These are phyloP conservation scores for Suhomyces atakaporum DNA, from an alignment of 1,139 yeast genomes.

Conservation along the genomic window DNA sequence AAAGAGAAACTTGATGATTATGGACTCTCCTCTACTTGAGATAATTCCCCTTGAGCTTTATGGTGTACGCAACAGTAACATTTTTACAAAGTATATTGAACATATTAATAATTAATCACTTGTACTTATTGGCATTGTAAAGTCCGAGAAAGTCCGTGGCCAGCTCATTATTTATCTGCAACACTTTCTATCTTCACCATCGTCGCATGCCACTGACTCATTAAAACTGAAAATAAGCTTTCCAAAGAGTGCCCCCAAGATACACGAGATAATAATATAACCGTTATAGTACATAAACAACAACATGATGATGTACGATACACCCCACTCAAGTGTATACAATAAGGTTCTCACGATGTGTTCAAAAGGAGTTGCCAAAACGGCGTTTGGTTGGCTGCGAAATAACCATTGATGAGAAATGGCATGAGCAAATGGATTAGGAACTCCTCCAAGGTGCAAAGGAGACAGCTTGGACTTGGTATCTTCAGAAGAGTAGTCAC, in stretches of 20 bases:
- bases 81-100: too few relatives aligned
- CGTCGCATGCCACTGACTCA: conserved; percentile 37
- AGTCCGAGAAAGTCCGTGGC: too few relatives aligned
- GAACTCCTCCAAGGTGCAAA: not conserved
- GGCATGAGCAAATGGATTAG: conserved; percentile 23
- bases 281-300: conserved; percentile 76
- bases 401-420: conserved; percentile 46
- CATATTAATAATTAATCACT: too few relatives aligned
- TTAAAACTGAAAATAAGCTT: conserved; percentile 49
- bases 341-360: conserved; percentile 52
- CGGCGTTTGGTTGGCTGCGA: conserved; percentile 16
- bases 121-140: too few relatives aligned
- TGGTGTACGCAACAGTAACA: too few relatives aligned
- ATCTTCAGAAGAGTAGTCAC: conserved; percentile 7
- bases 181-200: conserved; percentile 27
- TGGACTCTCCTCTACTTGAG: too few relatives aligned
- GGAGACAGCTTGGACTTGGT: not conserved
- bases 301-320: conserved; percentile 65
- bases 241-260: conserved; percentile 64
- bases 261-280: conserved; percentile 61
- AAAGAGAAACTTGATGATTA: too few relatives aligned
- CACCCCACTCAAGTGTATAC: conserved; percentile 62
- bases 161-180: conserved; percentile 13
- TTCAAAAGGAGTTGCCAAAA: conserved; percentile 44
- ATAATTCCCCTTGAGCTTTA: too few relatives aligned